These are phyloP conservation scores for Ophiostoma ulmi DNA, from an alignment of 2,329 filamentous ascomycete species.

Conservation along the genomic window DNA sequence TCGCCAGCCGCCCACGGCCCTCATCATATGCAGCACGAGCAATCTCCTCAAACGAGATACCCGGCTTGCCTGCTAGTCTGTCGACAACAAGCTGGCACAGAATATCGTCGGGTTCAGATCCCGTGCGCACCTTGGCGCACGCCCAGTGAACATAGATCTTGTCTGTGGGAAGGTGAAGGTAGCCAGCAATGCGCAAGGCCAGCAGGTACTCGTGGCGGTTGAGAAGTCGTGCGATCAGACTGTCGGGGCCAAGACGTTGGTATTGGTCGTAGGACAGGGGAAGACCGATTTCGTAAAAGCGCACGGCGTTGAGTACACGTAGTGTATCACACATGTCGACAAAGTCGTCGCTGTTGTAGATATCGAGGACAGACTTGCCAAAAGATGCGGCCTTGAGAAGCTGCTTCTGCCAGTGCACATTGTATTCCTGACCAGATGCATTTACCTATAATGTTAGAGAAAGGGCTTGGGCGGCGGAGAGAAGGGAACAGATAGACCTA, in stretches of 20 bases:
- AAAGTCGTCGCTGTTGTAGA: constrained; percentile 98
- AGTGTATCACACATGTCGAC: constrained; percentile 96
- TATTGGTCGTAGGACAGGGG: constrained; percentile 93
- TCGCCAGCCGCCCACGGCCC: constrained; percentile 81
- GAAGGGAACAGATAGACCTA: constrained; percentile 15
- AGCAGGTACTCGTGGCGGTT: constrained; percentile 88
- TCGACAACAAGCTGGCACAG: constrained; percentile 84
- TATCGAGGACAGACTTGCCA: constrained; percentile 92
- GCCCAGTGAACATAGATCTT: constrained; percentile 97
- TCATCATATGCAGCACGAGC: constrained; percentile 91
- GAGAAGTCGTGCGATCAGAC: constrained; percentile 77
- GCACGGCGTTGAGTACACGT: constrained; percentile 84
- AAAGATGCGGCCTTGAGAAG: constrained; percentile 95
- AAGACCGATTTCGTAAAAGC: constrained; percentile 85
- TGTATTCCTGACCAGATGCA: constrained; percentile 89
- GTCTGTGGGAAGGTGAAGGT: constrained; percentile 78
- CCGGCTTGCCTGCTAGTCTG: constrained; percentile 78
- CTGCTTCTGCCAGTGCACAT: constrained; percentile 87
- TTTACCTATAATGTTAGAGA: constrained; percentile 47
- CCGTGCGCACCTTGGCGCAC: constrained; percentile 82
- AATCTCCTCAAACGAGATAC: constrained; percentile 93
- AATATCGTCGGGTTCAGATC: constrained; percentile 78
- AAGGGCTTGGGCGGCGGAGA: not conserved
- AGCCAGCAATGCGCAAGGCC: constrained; percentile 81
- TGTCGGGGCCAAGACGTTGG: constrained; percentile 80